Evolutionary conservation across 2,329 filamentous ascomycete species (phyloP).

Genomic region (Coniochaeta prunicola): DNA sequence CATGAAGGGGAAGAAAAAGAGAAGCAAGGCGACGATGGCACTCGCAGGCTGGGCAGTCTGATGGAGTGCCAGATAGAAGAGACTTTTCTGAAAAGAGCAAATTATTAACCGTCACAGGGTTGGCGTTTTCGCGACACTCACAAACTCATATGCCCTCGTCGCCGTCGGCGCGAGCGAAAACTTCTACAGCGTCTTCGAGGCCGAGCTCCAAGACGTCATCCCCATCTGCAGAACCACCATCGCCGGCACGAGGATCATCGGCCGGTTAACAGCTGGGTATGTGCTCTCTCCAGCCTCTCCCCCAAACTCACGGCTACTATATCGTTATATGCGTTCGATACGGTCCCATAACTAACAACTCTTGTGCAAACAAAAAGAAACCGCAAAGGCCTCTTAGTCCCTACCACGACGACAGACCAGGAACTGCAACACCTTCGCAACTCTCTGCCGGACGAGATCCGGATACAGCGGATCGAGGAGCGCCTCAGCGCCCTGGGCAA

Average conservation of each 20-base stretch:
- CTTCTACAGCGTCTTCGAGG: conserved; percentile 98
- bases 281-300: conserved; percentile 12
- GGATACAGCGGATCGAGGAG: conserved; percentile 97
- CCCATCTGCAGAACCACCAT: conserved; percentile 96
- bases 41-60: no score
- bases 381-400: conserved; percentile 92
- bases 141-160: conserved; percentile 93
- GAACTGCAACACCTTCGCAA: conserved; percentile 97
- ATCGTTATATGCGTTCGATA: no score
- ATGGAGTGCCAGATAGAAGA: no score
- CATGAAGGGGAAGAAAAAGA: neutral
- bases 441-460: conserved; percentile 81
- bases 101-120: conserved; percentile 50
- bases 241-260: conserved; percentile 91
- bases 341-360: no score
- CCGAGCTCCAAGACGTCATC: conserved; percentile 93
- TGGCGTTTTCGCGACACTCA: conserved; percentile 93
- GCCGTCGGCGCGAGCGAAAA: conserved; percentile 95
- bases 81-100: no score
- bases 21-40: no score
- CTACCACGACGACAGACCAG: conserved; percentile 93
- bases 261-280: conserved; percentile 86
- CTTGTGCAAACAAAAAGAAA: conserved; percentile 46
- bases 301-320: no score
- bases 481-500: conserved; percentile 91